Base-by-base conservation (phyloP, 768 basidiomycete species). In the Termitomyces titanicus region DNA sequence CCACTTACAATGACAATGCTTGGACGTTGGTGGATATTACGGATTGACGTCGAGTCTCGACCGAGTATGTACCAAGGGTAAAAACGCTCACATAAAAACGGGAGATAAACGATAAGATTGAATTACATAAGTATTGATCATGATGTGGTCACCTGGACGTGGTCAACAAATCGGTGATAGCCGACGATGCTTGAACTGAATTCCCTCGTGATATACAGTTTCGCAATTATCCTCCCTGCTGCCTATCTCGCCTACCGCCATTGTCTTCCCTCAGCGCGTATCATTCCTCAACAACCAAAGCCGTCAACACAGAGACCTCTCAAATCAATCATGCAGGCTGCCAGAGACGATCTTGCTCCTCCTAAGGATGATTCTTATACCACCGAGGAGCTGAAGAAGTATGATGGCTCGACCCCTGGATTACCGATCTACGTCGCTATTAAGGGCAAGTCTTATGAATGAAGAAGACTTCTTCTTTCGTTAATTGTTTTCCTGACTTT, bases 341-440 rank as follows among this genome's bases (percentile, higher is more conserved):
- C 85, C 24, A 69, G 75, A 63, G 69, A 67, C 6, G 82, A 89
- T 64, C 79, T 91, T 37, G 74, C 72, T 13, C 81, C 86, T 0
- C 90, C 92, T 18, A 89, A 90, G 69, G 75, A 87, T 60, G 87
- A 92, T 67, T 87, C 89, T 0, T 90, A 83, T 74, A 88, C 90
- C 0, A 76, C 77, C 15, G 79, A 80, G 57, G 70, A 89, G 60
- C 77, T 98, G 56, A 84, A 78, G 37, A 59, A 77, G 63, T 94
- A 77, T 67, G 84, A 94, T 69, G 95, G 95, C 17, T 73, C 76
- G 0, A 81, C 85, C 58, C 66, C 77, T 0, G 64, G 70, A 38
- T 83, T 82, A 61, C 91, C 92, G 0, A 91, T 98, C 58, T 94
- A 89, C 62, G 88, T 98, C 40, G 88, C 93, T 29, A 95, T 98